Evolutionary conservation across 257 asterid species (phyloP), one percentile per base, ranked within the genome.

Genomic region (Phtheirospermum japonicum): DNA sequence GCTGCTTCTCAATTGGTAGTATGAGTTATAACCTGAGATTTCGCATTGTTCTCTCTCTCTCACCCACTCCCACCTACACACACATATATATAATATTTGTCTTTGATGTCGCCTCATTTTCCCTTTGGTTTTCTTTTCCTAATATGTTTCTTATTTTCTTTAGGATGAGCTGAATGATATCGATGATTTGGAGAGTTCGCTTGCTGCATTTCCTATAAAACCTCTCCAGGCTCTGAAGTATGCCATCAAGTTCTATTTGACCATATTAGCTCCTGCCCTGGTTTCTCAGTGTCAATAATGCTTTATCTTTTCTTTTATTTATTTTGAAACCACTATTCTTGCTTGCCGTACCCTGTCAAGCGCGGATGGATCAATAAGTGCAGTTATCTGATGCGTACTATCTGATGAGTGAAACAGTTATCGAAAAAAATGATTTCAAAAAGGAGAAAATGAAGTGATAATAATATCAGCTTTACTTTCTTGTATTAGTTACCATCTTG

Each of bases 161-260:
- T 79, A 92, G 95, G 91, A 81, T 63, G 89, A 73, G 69, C 74
- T 82, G 74, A 71, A 79, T 73, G 80, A 75, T 59, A 73, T 74
- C 74, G 85, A 79, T 67, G 91, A 73, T 70, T 69, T 93, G 84
- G 96, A 84, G 75, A 60, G 71, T 61, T 80, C 99, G 9, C 83
- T 92, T 68, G 86, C 89, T 81, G 85, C 86, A 61, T 92, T 92
- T 83, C 97, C 97, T 33, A 75, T 82, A 51, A 87, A 89, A 82
- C 96, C 97, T 71, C 89, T 92, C 57, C 89, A 82, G 79, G 99
- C 97, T 67, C 95, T 92, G 78, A 87, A 86, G 99, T 92, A 85
- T 73, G 76, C 54, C 18, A 62, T 26, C 63, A 32, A 46, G 13
- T 57, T 67, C 43, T 67, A 7, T 65, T n/a, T 57, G 49, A 23